Evolutionary conservation across 345 rosid genomes (phyloP).

Genomic region (Hibiscus tridactylites): DNA sequence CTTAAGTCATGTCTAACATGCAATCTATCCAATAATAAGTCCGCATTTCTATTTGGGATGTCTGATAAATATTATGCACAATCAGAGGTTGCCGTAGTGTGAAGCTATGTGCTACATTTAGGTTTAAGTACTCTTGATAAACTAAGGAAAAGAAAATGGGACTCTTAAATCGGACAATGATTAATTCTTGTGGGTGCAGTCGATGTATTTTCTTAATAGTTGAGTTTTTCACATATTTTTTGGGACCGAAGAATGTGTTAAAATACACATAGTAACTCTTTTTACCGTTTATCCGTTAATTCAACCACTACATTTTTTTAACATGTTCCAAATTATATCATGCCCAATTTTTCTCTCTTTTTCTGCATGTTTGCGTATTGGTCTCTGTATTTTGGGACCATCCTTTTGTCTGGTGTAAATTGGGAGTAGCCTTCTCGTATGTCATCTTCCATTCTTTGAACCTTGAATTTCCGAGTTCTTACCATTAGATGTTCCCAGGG

Average conservation of each 20-base stretch:
- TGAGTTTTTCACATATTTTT: neutral
- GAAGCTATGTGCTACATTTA: neutral
- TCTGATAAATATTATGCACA: neutral
- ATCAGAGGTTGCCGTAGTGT: neutral
- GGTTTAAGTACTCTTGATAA: neutral
- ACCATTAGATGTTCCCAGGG: neutral
- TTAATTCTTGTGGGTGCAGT: no score
- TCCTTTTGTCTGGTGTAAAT: neutral
- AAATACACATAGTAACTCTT: neutral
- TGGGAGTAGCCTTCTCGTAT: neutral
- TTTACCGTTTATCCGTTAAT: neutral
- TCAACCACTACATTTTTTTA: neutral
- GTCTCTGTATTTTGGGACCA: neutral
- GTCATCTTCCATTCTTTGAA: neutral
- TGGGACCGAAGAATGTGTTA: neutral
- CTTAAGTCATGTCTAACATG: neutral
- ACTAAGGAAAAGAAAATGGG: neutral
- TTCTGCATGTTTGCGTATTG: neutral
- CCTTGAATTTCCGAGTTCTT: neutral
- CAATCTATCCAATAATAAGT: neutral
- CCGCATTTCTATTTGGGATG: neutral
- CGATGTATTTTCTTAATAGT: neutral
- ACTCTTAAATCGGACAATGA: neutral
- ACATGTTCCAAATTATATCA: neutral
- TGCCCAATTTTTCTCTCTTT: neutral